Evolutionary conservation across 179 eudicot species (phyloP).

Genomic region (Silene noctiflora): DNA sequence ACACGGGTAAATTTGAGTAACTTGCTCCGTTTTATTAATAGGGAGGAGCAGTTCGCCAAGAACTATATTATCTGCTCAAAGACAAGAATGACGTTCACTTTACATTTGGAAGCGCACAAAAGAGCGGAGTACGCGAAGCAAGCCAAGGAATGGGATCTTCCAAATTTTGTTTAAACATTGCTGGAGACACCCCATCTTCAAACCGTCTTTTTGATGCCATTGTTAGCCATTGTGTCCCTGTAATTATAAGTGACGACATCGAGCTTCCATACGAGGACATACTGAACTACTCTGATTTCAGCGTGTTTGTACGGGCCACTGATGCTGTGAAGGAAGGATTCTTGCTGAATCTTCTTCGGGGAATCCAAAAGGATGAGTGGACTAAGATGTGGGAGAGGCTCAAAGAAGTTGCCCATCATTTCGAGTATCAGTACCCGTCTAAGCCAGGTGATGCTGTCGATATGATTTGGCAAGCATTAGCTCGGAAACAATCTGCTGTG

Average conservation of each 20-base stretch:
- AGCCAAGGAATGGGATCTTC: conserved; percentile 77
- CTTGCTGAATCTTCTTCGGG: conserved; percentile 59
- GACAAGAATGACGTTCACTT: conserved; percentile 82
- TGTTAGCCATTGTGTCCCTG: conserved; percentile 90
- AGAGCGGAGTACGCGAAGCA: conserved; percentile 59
- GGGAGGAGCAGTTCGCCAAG: conserved; percentile 90
- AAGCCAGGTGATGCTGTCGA: conserved; percentile 73
- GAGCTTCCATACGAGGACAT: conserved; percentile 91
- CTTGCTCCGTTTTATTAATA: conserved; percentile 16
- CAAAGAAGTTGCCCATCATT: conserved; percentile 57
- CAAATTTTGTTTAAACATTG: conserved; percentile 91
- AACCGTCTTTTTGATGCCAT: conserved; percentile 93
- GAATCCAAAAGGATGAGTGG: conserved; percentile 61
- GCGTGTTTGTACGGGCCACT: conserved; percentile 60
- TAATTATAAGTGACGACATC: conserved; percentile 80
- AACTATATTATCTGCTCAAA: conserved; percentile 75
- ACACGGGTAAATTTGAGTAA: neutral
- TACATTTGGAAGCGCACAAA: conserved; percentile 60
- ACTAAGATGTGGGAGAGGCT: conserved; percentile 78
- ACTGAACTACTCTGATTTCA: conserved; percentile 71
- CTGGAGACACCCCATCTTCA: conserved; percentile 96
- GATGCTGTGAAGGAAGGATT: conserved; percentile 69
- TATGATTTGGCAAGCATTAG: conserved; percentile 85
- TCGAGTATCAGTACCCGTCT: conserved; percentile 79
- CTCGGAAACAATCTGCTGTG: conserved; percentile 45